These are phyloP conservation scores for Musa acuminata DNA, from an alignment of 176 grass and related monocot species.

Conservation along the genomic window DNA sequence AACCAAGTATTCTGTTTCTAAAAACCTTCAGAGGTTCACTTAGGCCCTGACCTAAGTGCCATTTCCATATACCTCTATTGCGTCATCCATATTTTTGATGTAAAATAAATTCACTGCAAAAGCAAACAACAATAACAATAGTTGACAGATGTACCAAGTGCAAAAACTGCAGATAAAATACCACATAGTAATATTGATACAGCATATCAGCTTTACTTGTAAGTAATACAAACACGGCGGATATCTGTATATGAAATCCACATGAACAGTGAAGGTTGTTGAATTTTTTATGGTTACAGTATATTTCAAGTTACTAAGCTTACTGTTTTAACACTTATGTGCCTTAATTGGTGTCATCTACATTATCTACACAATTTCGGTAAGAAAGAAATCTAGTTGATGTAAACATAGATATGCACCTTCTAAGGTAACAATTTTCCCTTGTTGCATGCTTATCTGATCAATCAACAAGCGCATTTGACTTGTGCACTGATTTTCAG, in stretches of 20 bases:
- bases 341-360: not conserved
- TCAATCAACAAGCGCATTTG: constrained; percentile 69
- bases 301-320: not conserved
- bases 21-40: not conserved
- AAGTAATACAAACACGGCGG: not conserved
- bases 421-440: constrained; percentile 76
- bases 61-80: not conserved
- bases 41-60: too few relatives aligned
- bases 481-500: constrained; percentile 62
- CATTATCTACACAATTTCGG: not conserved
- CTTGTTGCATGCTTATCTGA: constrained; percentile 81
- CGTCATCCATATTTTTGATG: not conserved
- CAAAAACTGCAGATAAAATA: too few relatives aligned
- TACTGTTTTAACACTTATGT: not conserved
- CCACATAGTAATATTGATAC: too few relatives aligned
- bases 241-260: not conserved
- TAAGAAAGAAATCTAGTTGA: not conserved
- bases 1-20: not conserved
- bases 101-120: not conserved
- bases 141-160: too few relatives aligned
- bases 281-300: not conserved
- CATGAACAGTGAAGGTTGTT: too few relatives aligned
- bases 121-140: too few relatives aligned
- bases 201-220: not conserved
- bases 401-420: constrained; percentile 25